phyloP scores from a whole-genome alignment of 805 yeast genomes.

The Sungouiozyma ichnusensis region DNA sequence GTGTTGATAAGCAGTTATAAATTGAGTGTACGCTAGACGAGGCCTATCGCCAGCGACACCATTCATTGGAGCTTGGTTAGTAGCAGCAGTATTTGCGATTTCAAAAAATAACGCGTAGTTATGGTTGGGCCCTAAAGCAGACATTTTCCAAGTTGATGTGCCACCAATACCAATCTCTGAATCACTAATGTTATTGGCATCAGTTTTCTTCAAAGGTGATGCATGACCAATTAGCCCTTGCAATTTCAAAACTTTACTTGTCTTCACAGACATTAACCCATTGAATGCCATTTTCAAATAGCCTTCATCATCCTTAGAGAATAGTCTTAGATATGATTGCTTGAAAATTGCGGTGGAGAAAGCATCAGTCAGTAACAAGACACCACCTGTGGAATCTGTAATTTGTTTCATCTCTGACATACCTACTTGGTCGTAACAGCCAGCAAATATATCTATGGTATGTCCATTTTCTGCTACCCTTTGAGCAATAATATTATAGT shows the following conservation, averaged over 20 bases:
- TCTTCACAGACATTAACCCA: slow-evolving; percentile 78
- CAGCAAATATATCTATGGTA: slow-evolving; percentile 83
- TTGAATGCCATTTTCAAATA: slow-evolving; percentile 83
- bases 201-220: slow-evolving; percentile 51
- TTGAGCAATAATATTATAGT: slow-evolving; percentile 63
- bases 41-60: slow-evolving; percentile 8
- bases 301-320: slow-evolving; percentile 80
- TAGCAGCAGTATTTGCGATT: slow-evolving; percentile 38
- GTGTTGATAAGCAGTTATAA: slow-evolving; percentile 87
- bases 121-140: slow-evolving; percentile 77
- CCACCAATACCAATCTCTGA: slow-evolving; percentile 92
- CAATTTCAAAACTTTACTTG: slow-evolving; percentile 77
- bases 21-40: slow-evolving; percentile 56
- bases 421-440: slow-evolving; percentile 94
- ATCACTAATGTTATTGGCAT: slow-evolving; percentile 73
- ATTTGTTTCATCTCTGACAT: slow-evolving; percentile 85
- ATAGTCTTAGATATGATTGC: slow-evolving; percentile 80
- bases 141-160: slow-evolving; percentile 78
- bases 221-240: slow-evolving; percentile 94
- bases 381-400: slow-evolving; percentile 84
- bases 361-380: slow-evolving; percentile 77
- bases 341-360: slow-evolving; percentile 91
- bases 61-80: slow-evolving; percentile 6
- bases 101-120: slow-evolving; percentile 88
- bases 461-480: slow-evolving; percentile 67